A percentile compares a stretch with the other conserved stretches of the same genome.
Conservation (phyloP, 164 flowering plant genomes). For the Chimonanthus praecox region DNA sequence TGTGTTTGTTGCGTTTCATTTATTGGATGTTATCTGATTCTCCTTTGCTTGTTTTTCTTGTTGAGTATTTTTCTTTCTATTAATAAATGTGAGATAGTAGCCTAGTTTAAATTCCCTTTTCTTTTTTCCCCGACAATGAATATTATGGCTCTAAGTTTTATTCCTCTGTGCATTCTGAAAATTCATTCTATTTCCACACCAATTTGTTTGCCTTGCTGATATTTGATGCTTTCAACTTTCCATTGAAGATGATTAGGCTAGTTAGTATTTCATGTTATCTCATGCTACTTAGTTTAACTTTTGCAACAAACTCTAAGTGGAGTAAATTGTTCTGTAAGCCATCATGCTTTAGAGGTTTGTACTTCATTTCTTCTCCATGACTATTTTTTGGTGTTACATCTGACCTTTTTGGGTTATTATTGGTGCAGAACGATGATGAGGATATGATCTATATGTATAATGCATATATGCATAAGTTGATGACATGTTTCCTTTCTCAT, state of each 20-base stretch:
- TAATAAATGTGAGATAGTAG: neutral
- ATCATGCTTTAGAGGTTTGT: neutral
- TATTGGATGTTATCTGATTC: neutral
- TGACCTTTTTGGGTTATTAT: slow-evolving; percentile 7
- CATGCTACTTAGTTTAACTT: no score
- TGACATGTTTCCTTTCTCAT: slow-evolving; percentile 82
- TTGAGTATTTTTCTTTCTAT: neutral
- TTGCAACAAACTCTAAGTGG: no score
- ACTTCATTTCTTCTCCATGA: neutral
- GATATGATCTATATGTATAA: slow-evolving; percentile 91
- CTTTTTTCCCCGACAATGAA: neutral
- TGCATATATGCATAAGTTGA: slow-evolving; percentile 88
- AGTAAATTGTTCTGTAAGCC: neutral
- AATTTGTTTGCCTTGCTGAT: no score
- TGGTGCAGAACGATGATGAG: slow-evolving; percentile 86
- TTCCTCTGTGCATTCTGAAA: no score
- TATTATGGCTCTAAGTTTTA: no score
- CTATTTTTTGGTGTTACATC: neutral
- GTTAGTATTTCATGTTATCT: no score
- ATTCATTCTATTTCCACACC: no score
- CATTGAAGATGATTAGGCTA: no score
- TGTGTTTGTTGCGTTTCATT: no score
- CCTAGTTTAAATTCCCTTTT: neutral
- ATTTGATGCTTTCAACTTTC: no score
- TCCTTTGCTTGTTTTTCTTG: no score